phyloP scores from a whole-genome alignment of 169 alveolate species.

The Plasmodium blacklocki region DNA sequence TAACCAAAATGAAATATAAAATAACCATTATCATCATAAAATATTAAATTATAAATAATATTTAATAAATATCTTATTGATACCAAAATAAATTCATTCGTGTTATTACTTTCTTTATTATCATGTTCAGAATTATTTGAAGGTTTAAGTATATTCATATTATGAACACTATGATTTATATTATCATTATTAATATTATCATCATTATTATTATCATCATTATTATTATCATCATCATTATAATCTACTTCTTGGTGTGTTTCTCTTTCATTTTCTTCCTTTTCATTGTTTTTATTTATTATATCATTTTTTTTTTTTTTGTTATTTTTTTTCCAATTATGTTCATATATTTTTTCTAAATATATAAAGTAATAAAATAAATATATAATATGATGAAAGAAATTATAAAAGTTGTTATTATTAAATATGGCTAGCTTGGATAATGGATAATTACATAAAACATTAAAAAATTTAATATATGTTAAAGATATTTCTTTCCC shows the following conservation, averaged over 20 bases:
- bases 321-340: not conserved
- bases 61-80: constrained; percentile 44
- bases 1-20: constrained; percentile 67
- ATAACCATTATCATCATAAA: constrained; percentile 69
- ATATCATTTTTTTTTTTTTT: not conserved
- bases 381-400: constrained; percentile 46
- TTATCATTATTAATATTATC: not conserved
- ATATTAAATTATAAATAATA: constrained; percentile 60
- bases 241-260: not conserved
- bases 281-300: not conserved
- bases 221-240: not conserved
- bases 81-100: constrained; percentile 56
- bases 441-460: constrained; percentile 40
- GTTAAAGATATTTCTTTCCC: constrained; percentile 47
- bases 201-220: not conserved
- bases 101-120: not conserved
- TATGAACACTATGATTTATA: not conserved
- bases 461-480: constrained; percentile 49
- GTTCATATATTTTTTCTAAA: constrained; percentile 48
- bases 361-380: constrained; percentile 57
- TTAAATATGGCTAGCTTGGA: constrained; percentile 46
- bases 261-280: constrained; percentile 6
- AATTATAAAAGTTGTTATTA: constrained; percentile 45
- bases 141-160: not conserved
- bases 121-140: not conserved